Evolutionary conservation across 31 red algal genomes (phyloP), one percentile per base, ranked within the genome.

Genomic region (Endocladia muricata): DNA sequence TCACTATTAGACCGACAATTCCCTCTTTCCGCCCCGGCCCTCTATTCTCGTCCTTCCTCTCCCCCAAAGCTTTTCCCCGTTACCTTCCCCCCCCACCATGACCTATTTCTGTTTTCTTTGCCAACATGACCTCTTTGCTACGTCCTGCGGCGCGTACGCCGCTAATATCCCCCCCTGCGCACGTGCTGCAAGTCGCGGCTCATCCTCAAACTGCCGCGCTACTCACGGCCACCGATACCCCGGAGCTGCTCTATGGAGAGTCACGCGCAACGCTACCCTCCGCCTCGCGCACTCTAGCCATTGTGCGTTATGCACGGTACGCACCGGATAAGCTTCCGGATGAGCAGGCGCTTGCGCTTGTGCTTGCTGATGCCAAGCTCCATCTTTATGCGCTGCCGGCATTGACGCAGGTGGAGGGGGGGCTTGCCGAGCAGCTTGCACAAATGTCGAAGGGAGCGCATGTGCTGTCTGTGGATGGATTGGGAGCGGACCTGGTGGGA

Each of bases 381-480:
- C 64, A 68, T 33, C 66, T 88, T 29, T 74, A 63, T 60, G 41
- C 55, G 15, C 70, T 82, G 29, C 86, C 86, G 26, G 60, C 5
- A 7, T 77, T 90, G 23, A 42, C 76, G 28, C 41, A 21, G 8
- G 13, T 90, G 25, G 70, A 73, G 9, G 65, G 75, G 3, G 39
- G 73, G 54, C 67, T 74, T 0, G 68, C 67, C 1, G 77, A 81
- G 31, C 65, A 79, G 34, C 63, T 90, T 60, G 55, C n/a, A 35
- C 17, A 58, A 11, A 47, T 76, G 42, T 69, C 86, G 1, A 64
- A 63, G 21, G 39, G 33, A 31, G 70, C 86, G 4, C 76, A 82
- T 33, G 58, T 77, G 37, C 82, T 90, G 47, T 81, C 86, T 1
- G 77, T 90, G 8, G 86, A 90, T 54, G 77, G 61, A 36, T 70